Percentiles rank a stretch among this genome's conserved stretches.
These are phyloP conservation scores for Carpinus fangiana DNA, from an alignment of 306 rosid genomes.

Conservation along the genomic window DNA sequence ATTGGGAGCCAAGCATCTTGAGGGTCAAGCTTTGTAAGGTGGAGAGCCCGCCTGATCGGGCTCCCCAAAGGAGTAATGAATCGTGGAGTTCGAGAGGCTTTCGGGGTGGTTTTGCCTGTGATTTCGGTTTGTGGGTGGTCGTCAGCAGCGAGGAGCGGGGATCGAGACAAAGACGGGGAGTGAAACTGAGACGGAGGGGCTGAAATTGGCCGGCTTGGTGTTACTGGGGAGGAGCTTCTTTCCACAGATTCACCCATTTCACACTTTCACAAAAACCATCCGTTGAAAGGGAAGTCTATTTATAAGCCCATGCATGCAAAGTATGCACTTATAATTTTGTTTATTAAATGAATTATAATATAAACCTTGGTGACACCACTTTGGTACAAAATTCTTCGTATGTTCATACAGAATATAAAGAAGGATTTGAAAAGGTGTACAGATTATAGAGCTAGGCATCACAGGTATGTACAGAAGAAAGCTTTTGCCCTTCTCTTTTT, in stretches of 20 bases:
- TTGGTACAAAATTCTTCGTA: background rate
- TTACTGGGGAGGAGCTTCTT: background rate
- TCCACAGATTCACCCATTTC: background rate
- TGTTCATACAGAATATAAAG: background rate
- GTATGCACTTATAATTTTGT: background rate
- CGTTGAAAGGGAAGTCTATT: background rate
- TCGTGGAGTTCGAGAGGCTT: constrained; percentile 2
- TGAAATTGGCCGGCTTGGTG: constrained; percentile 2
- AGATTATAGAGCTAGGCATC: no score
- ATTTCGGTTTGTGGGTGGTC: constrained; percentile 5
- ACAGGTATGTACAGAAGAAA: no score
- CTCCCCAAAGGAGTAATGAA: constrained; percentile 24
- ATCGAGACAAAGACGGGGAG: constrained; percentile 26
- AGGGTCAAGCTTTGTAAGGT: constrained; percentile 29
- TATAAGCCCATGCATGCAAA: background rate
- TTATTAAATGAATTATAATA: background rate
- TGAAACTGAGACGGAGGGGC: constrained; percentile 26
- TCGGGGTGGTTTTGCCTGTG: constrained; percentile 7
- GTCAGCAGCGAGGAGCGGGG: constrained; percentile 13
- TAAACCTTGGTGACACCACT: no score
- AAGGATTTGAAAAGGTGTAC: no score
- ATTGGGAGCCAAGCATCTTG: constrained; percentile 65
- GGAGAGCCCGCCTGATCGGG: constrained; percentile 20
- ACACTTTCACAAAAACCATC: background rate
- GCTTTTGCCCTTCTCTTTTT: background rate